Evolutionary conservation across 352 stramenopile species (phyloP), one percentile per base, ranked within the genome.

Genomic region (Phytophthora hybrid): DNA sequence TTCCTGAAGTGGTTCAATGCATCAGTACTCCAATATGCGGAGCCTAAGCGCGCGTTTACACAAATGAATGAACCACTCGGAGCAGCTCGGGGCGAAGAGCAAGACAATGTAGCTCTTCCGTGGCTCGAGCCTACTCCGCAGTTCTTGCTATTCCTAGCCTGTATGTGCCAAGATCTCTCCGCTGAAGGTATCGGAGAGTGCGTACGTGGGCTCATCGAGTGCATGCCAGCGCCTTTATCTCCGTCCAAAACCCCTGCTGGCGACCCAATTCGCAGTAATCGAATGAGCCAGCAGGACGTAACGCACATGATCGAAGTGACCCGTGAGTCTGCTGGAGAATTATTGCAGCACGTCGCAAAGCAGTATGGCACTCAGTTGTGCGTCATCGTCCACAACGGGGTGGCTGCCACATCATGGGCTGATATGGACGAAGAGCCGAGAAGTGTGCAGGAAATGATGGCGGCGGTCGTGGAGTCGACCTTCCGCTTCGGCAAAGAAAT

Each of bases 1-100:
- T 95, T 94, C 54, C 63, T 96, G 2, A 90, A 90, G 63, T 96
- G 89, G 89, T 93, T 95, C 55, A 95, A 93, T 59, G 59, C 61
- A 6, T 76, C 83, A 0, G 66, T 90, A 53, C 61, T 93, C 14
- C 81, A 78, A 66, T 96, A 93, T 79, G 88, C 83, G 9, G 88
- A 95, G 47, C 79, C 84, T 1, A 91, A 90, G 66, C 84, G 87
- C 2, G 83, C 84, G 26, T 93, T 92, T 64, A 58, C 55, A 23
- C 63, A 32, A 47, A 18, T 19, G 13, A 26, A 69, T 21, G 21
- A 3, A 4, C 23, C 47, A 10, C 34, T 56, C 44, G 37, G 34
- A 62, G 46, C 31, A 62, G 46, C 31, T 41, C 19, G 53, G 23
- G 18, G 32, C 21, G 59, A 76, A 16, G 66, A 81, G 3, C 66